Evolutionary conservation across 2,329 filamentous ascomycete genomes (phyloP).

Genomic region (Hypoxylon sp.): DNA sequence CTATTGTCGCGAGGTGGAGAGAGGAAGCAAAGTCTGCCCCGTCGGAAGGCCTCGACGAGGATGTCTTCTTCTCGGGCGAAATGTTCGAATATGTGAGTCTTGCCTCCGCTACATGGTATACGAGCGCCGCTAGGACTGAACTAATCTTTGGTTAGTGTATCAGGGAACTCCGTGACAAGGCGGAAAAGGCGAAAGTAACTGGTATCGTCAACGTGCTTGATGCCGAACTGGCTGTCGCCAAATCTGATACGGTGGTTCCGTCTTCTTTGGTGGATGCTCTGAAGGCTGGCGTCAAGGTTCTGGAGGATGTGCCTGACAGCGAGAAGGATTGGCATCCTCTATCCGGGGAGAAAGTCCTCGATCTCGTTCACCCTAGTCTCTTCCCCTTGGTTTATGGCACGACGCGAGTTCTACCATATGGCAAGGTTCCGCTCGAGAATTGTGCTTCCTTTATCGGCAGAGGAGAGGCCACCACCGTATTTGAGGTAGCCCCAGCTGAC

Average conservation of each 20-base stretch:
- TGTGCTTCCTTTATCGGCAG: constrained; percentile 47
- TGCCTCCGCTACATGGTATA: too few relatives aligned
- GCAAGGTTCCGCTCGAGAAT: constrained; percentile 51
- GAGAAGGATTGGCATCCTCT: constrained; percentile 72
- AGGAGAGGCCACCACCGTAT: constrained; percentile 47
- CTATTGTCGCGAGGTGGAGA: constrained; percentile 43
- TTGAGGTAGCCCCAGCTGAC: not conserved
- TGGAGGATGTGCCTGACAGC: constrained; percentile 65
- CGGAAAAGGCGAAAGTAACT: constrained; percentile 54
- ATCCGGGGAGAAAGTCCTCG: constrained; percentile 67
- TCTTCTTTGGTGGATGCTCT: constrained; percentile 57
- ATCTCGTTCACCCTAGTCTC: constrained; percentile 74
- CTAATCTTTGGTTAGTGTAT: constrained; percentile 46
- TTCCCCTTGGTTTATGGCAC: constrained; percentile 69
- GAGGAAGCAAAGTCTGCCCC: constrained; percentile 33
- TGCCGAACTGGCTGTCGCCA: constrained; percentile 58
- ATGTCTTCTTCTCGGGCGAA: constrained; percentile 50
- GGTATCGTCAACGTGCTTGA: constrained; percentile 59
- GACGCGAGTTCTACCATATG: constrained; percentile 57
- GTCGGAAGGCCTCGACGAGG: constrained; percentile 19
- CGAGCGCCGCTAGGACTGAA: not conserved
- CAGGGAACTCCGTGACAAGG: constrained; percentile 62
- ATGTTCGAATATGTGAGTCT: constrained; percentile 55
- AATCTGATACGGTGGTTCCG: constrained; percentile 63
- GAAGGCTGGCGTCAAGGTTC: constrained; percentile 55